These are phyloP conservation scores for Beauveria varroae DNA, from an alignment of 2,329 filamentous ascomycete species.

Conservation along the genomic window DNA sequence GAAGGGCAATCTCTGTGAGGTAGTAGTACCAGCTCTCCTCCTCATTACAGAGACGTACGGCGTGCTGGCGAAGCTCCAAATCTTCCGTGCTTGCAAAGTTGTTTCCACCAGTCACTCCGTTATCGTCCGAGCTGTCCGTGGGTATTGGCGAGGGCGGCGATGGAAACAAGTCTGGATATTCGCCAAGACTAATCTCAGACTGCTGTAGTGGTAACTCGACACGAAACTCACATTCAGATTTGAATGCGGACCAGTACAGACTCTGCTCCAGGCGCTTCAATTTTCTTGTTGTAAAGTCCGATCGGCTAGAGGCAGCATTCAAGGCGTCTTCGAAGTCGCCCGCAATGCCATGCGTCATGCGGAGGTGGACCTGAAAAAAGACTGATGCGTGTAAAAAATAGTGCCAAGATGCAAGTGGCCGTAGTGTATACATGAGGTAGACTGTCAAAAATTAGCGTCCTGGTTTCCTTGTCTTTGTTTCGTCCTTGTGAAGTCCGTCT, in stretches of 20 bases:
- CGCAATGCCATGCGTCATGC: slow-evolving; percentile 15
- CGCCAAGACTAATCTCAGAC: slow-evolving; percentile 25
- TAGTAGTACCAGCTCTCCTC: slow-evolving; percentile 37
- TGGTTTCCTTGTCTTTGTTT: neutral
- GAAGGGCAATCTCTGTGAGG: slow-evolving; percentile 33
- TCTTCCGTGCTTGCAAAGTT: slow-evolving; percentile 10
- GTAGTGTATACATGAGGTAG: slow-evolving; percentile 32
- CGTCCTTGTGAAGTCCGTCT: neutral
- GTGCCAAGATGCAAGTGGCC: slow-evolving; percentile 30
- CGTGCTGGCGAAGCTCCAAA: slow-evolving; percentile 15
- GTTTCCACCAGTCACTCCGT: neutral
- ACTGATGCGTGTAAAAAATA: slow-evolving; percentile 24
- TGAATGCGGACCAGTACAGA: slow-evolving; percentile 36
- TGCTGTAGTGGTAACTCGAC: slow-evolving; percentile 31
- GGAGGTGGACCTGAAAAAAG: slow-evolving; percentile 27
- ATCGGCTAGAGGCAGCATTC: neutral
- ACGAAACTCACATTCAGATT: slow-evolving; percentile 33
- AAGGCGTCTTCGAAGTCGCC: slow-evolving; percentile 12
- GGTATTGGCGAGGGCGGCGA: slow-evolving; percentile 18
- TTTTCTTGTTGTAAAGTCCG: slow-evolving; percentile 11
- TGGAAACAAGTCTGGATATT: slow-evolving; percentile 26
- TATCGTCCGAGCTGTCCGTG: neutral
- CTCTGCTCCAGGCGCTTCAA: slow-evolving; percentile 28
- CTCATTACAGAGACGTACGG: slow-evolving; percentile 19
- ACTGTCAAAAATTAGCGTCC: slow-evolving; percentile 17